Conservation (phyloP, 139 green algal species). For the Tetradesmus lagerheimii region DNA sequence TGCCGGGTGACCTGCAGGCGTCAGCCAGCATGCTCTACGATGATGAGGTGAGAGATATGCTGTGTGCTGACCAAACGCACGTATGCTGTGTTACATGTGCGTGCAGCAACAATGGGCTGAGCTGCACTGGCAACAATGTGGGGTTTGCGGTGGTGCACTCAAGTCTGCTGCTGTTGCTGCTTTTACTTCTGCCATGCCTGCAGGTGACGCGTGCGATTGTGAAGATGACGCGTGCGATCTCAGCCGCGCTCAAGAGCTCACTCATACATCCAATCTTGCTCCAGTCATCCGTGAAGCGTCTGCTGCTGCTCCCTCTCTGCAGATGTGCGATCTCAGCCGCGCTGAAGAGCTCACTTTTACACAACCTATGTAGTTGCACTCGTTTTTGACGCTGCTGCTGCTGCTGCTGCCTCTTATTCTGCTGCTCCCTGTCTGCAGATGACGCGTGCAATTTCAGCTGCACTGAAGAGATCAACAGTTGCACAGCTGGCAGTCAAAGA, state of each 20-base stretch:
- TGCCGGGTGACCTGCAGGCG: neutral
- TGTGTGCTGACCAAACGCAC: no score
- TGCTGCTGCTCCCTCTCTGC: neutral
- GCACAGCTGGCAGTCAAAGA: neutral
- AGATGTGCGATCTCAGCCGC: neutral
- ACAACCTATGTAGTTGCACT: no score
- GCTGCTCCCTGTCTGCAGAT: neutral
- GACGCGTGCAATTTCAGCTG: neutral
- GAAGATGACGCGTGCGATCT: no score
- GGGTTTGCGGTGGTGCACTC: neutral
- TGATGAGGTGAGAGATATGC: neutral
- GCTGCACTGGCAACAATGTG: neutral
- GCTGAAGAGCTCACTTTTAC: neutral
- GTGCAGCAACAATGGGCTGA: neutral
- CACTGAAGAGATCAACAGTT: neutral
- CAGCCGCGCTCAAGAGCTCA: neutral
- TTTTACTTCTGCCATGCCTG: neutral
- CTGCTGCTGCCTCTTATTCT: neutral
- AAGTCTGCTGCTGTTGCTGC: neutral
- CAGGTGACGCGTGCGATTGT: neutral
- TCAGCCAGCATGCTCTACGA: conserved; percentile 38
- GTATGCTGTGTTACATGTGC: neutral
- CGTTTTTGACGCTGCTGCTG: neutral
- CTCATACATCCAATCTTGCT: no score
- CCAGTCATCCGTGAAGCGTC: no score